These are phyloP conservation scores for Sphaerulina populicola DNA, from an alignment of 2,329 filamentous ascomycete species.

Conservation along the genomic window DNA sequence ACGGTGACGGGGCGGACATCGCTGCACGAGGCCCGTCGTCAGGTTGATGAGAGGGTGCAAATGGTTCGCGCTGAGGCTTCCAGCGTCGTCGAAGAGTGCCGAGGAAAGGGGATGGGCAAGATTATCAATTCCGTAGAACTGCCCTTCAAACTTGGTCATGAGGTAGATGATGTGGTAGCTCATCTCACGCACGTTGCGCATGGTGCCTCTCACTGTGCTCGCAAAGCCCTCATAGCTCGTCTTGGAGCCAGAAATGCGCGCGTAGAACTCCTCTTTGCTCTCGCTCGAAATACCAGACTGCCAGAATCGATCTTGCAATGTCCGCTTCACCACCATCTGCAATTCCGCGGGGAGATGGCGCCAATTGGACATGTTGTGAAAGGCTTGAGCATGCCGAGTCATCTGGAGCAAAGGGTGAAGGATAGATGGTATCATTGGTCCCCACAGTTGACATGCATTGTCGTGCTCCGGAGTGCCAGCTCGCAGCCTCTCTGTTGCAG, in stretches of 20 bases:
- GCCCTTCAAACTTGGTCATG: conserved; percentile 75
- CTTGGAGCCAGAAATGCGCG: conserved; percentile 80
- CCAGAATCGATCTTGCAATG: conserved; percentile 94
- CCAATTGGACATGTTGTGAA: conserved; percentile 84
- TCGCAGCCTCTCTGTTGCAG: conserved; percentile 81
- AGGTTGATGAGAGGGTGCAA: conserved; percentile 88
- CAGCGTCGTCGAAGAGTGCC: conserved; percentile 73
- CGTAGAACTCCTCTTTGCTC: conserved; percentile 94
- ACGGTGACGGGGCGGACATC: conserved; percentile 73
- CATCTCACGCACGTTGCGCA: conserved; percentile 83
- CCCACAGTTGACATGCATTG: conserved; percentile 74
- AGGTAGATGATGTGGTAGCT: conserved; percentile 92
- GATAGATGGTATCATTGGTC: conserved; percentile 69
- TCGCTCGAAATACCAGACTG: conserved; percentile 94
- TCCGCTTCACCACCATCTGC: conserved; percentile 65
- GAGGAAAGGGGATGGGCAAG: conserved; percentile 74
- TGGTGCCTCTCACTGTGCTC: conserved; percentile 80
- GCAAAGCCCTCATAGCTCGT: conserved; percentile 86
- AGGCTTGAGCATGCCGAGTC: conserved; percentile 79
- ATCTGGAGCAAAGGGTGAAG: conserved; percentile 81
- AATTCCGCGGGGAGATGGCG: conserved; percentile 64
- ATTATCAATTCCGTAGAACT: conserved; percentile 85
- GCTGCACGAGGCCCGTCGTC: conserved; percentile 78
- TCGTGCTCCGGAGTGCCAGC: conserved; percentile 64
- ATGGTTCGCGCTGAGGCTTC: conserved; percentile 81